Conservation (phyloP, 2,329 filamentous ascomycete genomes). For the Talaromyces pinophilus region DNA sequence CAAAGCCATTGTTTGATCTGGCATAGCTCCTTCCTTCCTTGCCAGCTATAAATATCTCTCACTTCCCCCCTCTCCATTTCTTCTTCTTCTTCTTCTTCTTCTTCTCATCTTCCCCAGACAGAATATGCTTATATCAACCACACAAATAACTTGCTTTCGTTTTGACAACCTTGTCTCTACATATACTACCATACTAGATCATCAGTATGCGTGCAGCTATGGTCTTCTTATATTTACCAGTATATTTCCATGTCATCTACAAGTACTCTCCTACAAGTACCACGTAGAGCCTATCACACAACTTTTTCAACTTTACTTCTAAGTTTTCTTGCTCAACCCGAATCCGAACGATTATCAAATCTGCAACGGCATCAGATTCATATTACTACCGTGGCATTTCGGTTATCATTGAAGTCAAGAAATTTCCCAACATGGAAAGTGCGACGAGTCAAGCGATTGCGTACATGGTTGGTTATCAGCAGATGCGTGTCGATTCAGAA, state of each 20-base stretch:
- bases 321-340: no score
- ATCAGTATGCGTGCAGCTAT: neutral
- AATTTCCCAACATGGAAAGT: no score
- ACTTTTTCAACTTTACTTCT: no score
- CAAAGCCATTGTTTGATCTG: neutral
- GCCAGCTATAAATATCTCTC: neutral
- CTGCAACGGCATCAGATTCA: no score
- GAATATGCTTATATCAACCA: neutral
- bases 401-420: no score
- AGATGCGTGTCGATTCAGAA: no score
- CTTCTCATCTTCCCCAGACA: neutral
- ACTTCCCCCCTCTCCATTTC: neutral
- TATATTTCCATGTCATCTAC: neutral
- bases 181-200: neutral
- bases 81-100: neutral
- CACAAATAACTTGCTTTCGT: neutral
- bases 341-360: no score
- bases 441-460: no score
- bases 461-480: no score
- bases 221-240: neutral
- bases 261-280: neutral
- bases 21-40: neutral
- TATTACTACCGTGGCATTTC: no score
- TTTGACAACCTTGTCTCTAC: neutral
- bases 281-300: no score